A percentile compares a stretch with the other conserved stretches of the same genome.
phyloP scores from a whole-genome alignment of 2,329 filamentous ascomycete species.

The Cercospora zeae-maydis region DNA sequence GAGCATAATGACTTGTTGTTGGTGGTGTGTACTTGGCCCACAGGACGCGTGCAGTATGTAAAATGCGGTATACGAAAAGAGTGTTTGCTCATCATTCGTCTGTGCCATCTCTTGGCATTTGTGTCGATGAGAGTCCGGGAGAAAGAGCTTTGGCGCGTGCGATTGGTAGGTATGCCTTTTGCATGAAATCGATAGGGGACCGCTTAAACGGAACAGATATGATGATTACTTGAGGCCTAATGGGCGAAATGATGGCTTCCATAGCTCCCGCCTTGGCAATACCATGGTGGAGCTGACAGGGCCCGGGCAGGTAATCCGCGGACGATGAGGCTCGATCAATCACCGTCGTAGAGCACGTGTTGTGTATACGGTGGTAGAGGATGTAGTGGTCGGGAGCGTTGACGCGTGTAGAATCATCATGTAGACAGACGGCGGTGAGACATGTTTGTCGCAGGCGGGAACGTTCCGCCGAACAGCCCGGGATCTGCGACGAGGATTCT shows the following conservation, averaged over 20 bases:
- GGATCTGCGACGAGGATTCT: conserved; percentile 1
- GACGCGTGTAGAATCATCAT: not conserved
- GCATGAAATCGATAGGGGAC: not conserved
- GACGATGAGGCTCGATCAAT: not conserved
- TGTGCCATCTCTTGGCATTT: not conserved
- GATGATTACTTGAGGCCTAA: not conserved
- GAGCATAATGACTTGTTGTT: not conserved
- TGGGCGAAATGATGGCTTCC: not conserved
- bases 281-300: not conserved
- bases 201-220: not conserved
- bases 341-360: not conserved
- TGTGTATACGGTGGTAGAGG: not conserved
- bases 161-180: too few relatives aligned
- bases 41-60: not conserved
- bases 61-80: not conserved
- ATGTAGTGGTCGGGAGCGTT: not conserved
- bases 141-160: not conserved
- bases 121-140: not conserved
- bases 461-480: not conserved
- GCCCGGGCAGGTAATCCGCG: not conserved
- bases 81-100: not conserved
- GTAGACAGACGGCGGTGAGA: too few relatives aligned
- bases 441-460: not conserved
- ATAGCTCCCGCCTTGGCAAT: not conserved
- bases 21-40: not conserved